A percentile compares a stretch with the other conserved stretches of the same genome.
These are phyloP conservation scores for Kentomonas sorsogonicus DNA, from an alignment of 208 protist species.

Conservation along the genomic window DNA sequence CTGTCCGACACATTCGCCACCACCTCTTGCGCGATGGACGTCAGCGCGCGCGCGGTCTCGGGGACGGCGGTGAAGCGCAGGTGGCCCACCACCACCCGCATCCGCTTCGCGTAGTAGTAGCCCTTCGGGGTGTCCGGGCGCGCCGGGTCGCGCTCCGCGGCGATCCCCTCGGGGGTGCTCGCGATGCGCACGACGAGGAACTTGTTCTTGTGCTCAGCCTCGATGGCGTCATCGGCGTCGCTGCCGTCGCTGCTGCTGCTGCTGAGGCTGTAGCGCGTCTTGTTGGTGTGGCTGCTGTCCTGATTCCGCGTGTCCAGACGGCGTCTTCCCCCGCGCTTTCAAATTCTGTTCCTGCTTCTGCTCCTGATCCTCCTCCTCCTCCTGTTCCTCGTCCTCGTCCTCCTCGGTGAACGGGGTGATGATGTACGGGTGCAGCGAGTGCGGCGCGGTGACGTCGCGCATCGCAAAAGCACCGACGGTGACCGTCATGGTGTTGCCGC, in stretches of 20 bases:
- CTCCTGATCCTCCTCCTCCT: background rate
- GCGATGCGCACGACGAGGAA: too few species aligned
- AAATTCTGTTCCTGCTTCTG: background rate
- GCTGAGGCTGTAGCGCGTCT: too few species aligned
- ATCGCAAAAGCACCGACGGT: slow-evolving; percentile 48
- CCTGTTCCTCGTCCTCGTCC: slow-evolving; percentile 11
- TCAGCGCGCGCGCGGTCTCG: slow-evolving; percentile 45
- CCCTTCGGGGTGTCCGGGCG: background rate
- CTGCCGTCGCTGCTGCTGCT: too few species aligned
- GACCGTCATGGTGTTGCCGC: slow-evolving; percentile 20
- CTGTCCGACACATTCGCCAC: slow-evolving; percentile 49
- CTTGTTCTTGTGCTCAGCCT: too few species aligned
- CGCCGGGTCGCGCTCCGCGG: too few species aligned
- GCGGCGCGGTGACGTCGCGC: slow-evolving; percentile 26
- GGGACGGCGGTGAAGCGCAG: slow-evolving; percentile 58
- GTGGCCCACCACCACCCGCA: slow-evolving; percentile 41
- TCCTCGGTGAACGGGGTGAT: slow-evolving; percentile 33
- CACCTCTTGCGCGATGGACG: slow-evolving; percentile 34
- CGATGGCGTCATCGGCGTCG: too few species aligned
- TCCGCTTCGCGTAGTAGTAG: slow-evolving; percentile 29
- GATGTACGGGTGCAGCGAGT: slow-evolving; percentile 43
- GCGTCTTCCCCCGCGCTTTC: too few species aligned
- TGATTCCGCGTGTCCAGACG: too few species aligned
- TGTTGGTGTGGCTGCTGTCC: too few species aligned
- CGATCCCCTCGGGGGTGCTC: too few species aligned